Conservation (phyloP, 2,329 filamentous ascomycete genomes). For the Chrysosporium queenslandicum region DNA sequence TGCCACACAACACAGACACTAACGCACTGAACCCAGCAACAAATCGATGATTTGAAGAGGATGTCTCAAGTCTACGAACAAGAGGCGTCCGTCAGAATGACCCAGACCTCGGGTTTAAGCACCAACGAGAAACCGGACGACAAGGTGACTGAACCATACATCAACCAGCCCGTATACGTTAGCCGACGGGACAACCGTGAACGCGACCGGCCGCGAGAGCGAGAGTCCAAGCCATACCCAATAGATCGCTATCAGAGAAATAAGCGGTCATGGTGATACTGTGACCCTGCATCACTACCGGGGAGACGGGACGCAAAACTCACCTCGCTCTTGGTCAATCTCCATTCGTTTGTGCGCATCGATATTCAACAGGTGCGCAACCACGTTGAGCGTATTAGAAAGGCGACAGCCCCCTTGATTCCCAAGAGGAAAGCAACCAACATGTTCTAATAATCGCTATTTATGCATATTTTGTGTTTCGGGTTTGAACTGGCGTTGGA, state of each 20-base stretch:
- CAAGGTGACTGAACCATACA: constrained; percentile 30
- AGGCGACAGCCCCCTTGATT: neutral
- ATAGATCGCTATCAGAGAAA: constrained; percentile 15
- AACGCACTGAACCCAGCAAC: constrained; percentile 29
- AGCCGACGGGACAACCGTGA: constrained; percentile 23
- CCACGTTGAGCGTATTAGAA: neutral
- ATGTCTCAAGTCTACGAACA: constrained; percentile 42
- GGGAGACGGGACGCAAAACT: neutral
- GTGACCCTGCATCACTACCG: neutral
- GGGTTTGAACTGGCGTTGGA: constrained; percentile 1
- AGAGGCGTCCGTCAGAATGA: constrained; percentile 31
- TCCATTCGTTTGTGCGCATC: neutral
- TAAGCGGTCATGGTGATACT: constrained; percentile 16
- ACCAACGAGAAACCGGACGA: constrained; percentile 17
- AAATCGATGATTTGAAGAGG: constrained; percentile 41
- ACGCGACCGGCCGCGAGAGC: constrained; percentile 15
- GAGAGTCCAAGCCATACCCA: constrained; percentile 13
- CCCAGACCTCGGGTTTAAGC: constrained; percentile 21
- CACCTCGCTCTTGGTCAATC: neutral
- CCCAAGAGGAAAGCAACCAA: neutral
- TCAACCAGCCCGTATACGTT: constrained; percentile 37
- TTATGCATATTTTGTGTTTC: neutral
- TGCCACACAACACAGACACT: constrained; percentile 7
- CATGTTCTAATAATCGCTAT: constrained; percentile 5
- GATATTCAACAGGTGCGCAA: neutral